Evolutionary conservation across 164 flowering plant species (phyloP).

Genomic region (Liquidambar formosana): DNA sequence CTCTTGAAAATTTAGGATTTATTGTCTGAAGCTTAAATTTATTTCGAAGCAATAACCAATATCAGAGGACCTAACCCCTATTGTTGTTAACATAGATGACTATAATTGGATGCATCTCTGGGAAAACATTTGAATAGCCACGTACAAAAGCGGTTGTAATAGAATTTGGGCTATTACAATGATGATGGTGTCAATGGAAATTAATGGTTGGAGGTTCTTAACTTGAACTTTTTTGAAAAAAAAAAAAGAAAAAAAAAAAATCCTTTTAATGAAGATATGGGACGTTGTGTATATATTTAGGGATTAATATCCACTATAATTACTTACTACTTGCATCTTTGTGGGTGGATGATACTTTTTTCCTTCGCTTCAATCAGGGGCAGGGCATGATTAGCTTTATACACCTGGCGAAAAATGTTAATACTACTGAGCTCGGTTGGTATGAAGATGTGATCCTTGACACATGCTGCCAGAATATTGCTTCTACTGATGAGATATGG

Average conservation of each 20-base stretch:
- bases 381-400: slow-evolving; percentile 84
- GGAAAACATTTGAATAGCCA: not conserved
- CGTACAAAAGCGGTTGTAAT: not conserved
- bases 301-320: not conserved
- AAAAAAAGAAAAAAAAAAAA: no score
- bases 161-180: not conserved
- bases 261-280: no score
- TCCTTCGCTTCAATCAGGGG: slow-evolving; percentile 43
- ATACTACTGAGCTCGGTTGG: slow-evolving; percentile 57
- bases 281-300: no score
- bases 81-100: not conserved
- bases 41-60: no score
- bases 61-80: not conserved
- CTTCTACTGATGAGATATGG: slow-evolving; percentile 82
- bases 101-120: not conserved
- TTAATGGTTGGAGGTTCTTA: not conserved
- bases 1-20: no score
- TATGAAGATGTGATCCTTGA: slow-evolving; percentile 88
- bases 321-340: not conserved
- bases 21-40: no score
- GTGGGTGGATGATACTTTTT: slow-evolving; percentile 3
- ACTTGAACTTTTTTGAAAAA: no score
- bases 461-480: slow-evolving; percentile 83
- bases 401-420: slow-evolving; percentile 69
- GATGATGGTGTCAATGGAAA: not conserved